These are phyloP conservation scores for Pezicula rhizophila DNA, from an alignment of 2,329 filamentous ascomycete species.

Conservation along the genomic window DNA sequence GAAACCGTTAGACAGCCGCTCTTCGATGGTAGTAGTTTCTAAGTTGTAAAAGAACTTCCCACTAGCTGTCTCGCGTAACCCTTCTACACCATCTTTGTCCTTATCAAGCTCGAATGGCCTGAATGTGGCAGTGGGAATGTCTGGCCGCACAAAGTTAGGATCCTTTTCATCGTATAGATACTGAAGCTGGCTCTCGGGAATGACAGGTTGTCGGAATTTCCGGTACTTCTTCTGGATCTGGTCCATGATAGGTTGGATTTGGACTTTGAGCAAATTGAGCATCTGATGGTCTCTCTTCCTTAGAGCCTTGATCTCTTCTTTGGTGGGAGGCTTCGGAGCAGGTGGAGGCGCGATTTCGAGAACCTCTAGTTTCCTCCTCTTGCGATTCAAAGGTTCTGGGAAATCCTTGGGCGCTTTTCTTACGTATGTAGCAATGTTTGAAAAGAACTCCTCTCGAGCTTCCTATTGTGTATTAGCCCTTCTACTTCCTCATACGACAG, in stretches of 20 bases:
- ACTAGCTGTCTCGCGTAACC: conserved; percentile 67
- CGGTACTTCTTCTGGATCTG: conserved; percentile 87
- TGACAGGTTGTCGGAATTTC: conserved; percentile 75
- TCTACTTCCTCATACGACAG: not conserved
- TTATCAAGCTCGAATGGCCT: conserved; percentile 75
- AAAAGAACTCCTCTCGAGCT: conserved; percentile 75
- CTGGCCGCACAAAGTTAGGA: conserved; percentile 57
- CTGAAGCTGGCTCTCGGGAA: conserved; percentile 66
- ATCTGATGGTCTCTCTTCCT: conserved; percentile 77
- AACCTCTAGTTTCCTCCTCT: conserved; percentile 74
- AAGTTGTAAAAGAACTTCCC: conserved; percentile 93
- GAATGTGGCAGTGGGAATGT: conserved; percentile 38
- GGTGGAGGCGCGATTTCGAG: conserved; percentile 70
- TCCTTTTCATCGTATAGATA: conserved; percentile 84
- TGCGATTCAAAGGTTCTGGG: conserved; percentile 78
- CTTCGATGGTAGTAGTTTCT: conserved; percentile 87
- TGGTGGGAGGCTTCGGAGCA: conserved; percentile 60
- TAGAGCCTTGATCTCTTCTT: conserved; percentile 74
- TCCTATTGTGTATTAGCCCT: conserved; percentile 33
- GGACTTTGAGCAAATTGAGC: conserved; percentile 81
- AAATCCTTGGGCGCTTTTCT: conserved; percentile 77
- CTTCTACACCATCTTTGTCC: conserved; percentile 72
- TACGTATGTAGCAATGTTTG: conserved; percentile 67
- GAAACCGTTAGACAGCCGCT: conserved; percentile 92
- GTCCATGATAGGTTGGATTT: conserved; percentile 93